phyloP scores from a whole-genome alignment of 331 rosid genomes.

The Malus hybrid region DNA sequence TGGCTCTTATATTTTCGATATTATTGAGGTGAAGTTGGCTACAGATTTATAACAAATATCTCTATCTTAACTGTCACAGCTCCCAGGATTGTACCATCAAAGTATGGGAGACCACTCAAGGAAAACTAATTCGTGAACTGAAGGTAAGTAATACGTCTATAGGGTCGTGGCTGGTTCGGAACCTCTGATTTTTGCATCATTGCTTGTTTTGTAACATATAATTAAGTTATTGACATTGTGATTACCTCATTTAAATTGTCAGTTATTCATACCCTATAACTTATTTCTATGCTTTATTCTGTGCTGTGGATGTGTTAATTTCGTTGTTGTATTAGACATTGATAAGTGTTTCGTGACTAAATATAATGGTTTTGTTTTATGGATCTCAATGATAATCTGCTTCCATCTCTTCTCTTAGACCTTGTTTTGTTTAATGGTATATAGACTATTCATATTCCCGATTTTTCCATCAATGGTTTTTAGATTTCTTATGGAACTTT shows the following conservation, averaged over 20 bases:
- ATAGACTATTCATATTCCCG: neutral
- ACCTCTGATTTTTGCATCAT: neutral
- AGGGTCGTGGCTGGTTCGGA: neutral
- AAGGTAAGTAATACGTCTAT: conserved; percentile 41
- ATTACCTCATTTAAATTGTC: neutral
- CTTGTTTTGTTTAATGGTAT: neutral
- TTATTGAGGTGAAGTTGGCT: neutral
- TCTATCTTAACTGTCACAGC: conserved; percentile 32
- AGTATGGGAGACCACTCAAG: conserved; percentile 92
- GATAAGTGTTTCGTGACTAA: neutral
- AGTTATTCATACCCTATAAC: neutral
- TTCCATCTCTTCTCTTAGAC: neutral
- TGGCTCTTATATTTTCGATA: neutral
- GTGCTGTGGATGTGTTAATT: neutral
- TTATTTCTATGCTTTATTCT: neutral
- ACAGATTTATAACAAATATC: conserved; percentile 3
- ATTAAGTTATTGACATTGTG: neutral
- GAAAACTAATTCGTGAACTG: conserved; percentile 85
- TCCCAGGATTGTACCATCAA: conserved; percentile 92
- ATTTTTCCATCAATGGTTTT: neutral
- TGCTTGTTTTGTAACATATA: neutral
- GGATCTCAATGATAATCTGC: neutral
- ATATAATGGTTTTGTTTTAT: neutral
- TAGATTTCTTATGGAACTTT: neutral
- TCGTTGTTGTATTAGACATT: neutral